phyloP scores from a whole-genome alignment of 2,329 filamentous ascomycete species.

The Trichoderma endophyticum region DNA sequence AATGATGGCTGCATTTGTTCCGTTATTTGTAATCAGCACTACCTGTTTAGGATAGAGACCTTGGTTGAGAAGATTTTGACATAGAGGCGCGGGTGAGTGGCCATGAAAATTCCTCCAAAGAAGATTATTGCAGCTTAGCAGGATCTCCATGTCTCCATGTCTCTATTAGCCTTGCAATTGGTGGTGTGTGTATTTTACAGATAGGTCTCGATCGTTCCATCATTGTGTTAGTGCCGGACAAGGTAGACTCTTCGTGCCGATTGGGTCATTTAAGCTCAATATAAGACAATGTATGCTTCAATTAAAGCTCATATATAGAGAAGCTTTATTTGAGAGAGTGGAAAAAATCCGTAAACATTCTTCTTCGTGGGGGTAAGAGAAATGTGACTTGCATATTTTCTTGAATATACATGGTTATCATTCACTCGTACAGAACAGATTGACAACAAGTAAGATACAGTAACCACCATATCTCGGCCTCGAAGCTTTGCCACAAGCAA shows the following conservation, averaged over 20 bases:
- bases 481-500: too few relatives aligned
- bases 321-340: background rate
- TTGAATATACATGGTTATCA: background rate
- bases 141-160: background rate
- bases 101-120: background rate
- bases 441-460: background rate
- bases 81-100: background rate
- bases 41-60: background rate
- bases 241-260: background rate
- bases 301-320: background rate
- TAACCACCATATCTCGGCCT: background rate
- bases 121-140: background rate
- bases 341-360: background rate
- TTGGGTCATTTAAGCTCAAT: background rate
- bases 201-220: background rate
- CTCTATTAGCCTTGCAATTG: background rate
- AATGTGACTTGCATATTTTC: background rate
- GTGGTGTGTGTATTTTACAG: background rate
- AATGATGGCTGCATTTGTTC: background rate
- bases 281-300: background rate
- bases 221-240: background rate
- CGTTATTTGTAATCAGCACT: background rate
- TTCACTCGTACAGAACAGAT: background rate
- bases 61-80: background rate
- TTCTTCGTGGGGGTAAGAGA: background rate